Conservation (phyloP, 441 rosid species). For the Geranium incanum region DNA sequence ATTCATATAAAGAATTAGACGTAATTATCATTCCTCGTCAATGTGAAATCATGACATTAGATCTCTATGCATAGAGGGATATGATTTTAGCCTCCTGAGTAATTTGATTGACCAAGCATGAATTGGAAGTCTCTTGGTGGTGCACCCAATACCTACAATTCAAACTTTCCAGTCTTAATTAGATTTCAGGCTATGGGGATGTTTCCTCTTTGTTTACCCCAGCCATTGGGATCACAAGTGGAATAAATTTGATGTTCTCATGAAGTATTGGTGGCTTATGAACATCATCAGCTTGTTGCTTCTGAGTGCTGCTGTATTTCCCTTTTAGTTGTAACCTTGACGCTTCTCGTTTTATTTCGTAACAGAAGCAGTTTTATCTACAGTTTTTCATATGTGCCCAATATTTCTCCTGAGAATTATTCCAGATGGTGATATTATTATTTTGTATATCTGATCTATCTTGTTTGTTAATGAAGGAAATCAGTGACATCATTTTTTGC, state of each 20-base stretch:
- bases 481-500: slow-evolving; percentile 74
- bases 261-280: not conserved
- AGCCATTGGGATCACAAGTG: slow-evolving; percentile 4
- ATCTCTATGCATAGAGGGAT: not conserved
- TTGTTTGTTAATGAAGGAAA: slow-evolving; percentile 54
- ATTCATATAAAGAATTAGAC: not conserved
- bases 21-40: not conserved
- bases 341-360: not conserved
- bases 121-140: not conserved
- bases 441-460: slow-evolving; percentile 20
- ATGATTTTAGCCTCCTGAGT: not conserved
- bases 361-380: slow-evolving; percentile 6
- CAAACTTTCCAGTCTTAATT: not conserved
- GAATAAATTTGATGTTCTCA: not conserved
- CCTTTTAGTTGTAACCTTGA: slow-evolving; percentile 1
- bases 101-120: slow-evolving; percentile 5
- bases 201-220: not conserved
- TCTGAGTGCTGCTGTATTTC: not conserved
- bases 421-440: not conserved
- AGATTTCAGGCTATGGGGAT: not conserved
- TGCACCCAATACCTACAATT: not conserved
- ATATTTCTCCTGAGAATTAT: not conserved
- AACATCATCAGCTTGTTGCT: not conserved
- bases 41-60: not conserved
- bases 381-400: not conserved